These are phyloP conservation scores for Macrophomina pseudophaseolina DNA, from an alignment of 2,329 filamentous ascomycete genomes.

Conservation along the genomic window DNA sequence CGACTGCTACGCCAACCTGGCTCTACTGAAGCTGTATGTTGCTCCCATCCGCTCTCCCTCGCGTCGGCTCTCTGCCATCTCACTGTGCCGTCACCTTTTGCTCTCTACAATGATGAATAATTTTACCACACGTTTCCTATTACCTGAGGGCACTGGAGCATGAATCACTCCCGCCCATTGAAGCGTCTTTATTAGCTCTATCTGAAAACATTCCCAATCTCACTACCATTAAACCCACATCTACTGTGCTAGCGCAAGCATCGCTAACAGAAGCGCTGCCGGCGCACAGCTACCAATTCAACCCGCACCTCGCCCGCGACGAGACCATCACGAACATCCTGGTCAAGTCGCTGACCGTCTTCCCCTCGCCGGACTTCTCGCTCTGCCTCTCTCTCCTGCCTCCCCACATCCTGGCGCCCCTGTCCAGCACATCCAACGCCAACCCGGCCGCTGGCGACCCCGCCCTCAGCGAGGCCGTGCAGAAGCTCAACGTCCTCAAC, in stretches of 20 bases:
- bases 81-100: constrained; percentile 25
- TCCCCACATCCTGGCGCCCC: constrained; percentile 73
- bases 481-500: constrained; percentile 84
- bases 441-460: constrained; percentile 65
- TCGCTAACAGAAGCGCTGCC: constrained; percentile 23
- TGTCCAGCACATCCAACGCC: constrained; percentile 54
- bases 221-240: constrained; percentile 21
- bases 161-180: constrained; percentile 65
- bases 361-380: constrained; percentile 93
- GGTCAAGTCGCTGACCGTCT: constrained; percentile 96
- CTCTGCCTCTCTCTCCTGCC: constrained; percentile 93
- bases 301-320: constrained; percentile 95
- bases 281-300: constrained; percentile 88
- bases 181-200: constrained; percentile 76
- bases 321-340: constrained; percentile 99
- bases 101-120: constrained; percentile 67
- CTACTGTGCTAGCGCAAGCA: not conserved
- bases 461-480: constrained; percentile 82
- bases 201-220: constrained; percentile 60
- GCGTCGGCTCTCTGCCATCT: constrained; percentile 30
- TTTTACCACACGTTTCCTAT: constrained; percentile 92
- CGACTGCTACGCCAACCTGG: constrained; percentile 96
- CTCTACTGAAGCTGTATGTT: constrained; percentile 94
- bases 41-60: constrained; percentile 8
- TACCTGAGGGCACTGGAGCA: constrained; percentile 75